phyloP scores from a whole-genome alignment of 1,284 basidiomycete species.

The Apiotrichum sp. region DNA sequence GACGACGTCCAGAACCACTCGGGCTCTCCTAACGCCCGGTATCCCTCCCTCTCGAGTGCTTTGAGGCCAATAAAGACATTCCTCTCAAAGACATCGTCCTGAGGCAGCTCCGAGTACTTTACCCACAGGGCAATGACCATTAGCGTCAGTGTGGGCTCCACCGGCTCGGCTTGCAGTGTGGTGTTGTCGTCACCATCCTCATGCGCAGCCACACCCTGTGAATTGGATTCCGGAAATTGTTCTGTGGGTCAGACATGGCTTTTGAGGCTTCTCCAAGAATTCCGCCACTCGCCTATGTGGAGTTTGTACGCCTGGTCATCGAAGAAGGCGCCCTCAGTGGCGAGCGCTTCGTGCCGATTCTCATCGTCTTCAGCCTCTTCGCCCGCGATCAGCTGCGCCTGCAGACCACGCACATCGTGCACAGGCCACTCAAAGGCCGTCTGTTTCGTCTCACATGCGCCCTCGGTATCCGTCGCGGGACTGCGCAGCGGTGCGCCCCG shows the following conservation, averaged over 20 bases:
- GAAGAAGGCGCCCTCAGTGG: conserved; percentile 58
- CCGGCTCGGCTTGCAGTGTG: not conserved
- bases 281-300: conserved; percentile 26
- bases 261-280: too few relatives aligned
- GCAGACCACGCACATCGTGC: conserved; percentile 11
- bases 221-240: conserved; percentile 1
- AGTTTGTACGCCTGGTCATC: conserved; percentile 67
- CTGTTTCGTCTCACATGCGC: conserved; percentile 17
- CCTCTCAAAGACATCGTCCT: conserved; percentile 51
- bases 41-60: conserved; percentile 56
- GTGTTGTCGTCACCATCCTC: too few relatives aligned
- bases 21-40: conserved; percentile 59
- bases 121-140: conserved; percentile 19
- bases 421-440: conserved; percentile 29
- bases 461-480: not conserved
- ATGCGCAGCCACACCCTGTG: not conserved
- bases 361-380: conserved; percentile 19
- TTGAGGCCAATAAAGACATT: conserved; percentile 69
- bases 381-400: conserved; percentile 19
- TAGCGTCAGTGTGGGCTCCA: conserved; percentile 16
- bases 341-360: conserved; percentile 56
- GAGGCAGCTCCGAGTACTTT: conserved; percentile 11
- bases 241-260: conserved; percentile 1
- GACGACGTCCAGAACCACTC: conserved; percentile 67
- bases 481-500: not conserved